Evolutionary conservation across 768 basidiomycete genomes (phyloP).

Genomic region (Amanita thiersii): DNA sequence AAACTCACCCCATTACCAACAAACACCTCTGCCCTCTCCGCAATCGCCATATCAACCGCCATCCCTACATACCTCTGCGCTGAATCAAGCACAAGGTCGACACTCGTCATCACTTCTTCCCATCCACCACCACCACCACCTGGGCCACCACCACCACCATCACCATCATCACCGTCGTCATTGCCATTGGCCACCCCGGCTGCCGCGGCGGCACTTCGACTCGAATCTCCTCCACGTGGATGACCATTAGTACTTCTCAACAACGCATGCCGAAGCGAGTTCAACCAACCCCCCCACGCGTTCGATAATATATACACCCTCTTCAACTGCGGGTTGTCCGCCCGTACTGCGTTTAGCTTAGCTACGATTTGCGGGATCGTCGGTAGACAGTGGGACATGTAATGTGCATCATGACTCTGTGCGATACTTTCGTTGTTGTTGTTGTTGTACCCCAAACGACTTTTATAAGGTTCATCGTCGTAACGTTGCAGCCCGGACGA

Average conservation of each 20-base stretch:
- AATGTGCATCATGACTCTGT: not conserved
- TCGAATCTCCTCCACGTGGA: not conserved
- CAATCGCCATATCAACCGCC: constrained; percentile 57
- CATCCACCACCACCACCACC: constrained; percentile 33
- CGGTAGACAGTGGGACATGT: constrained; percentile 29
- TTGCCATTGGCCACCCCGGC: constrained; percentile 45
- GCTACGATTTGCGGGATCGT: constrained; percentile 27
- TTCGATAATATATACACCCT: constrained; percentile 15
- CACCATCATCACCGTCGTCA: constrained; percentile 28
- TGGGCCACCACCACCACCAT: constrained; percentile 28
- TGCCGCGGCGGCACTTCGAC: constrained; percentile 19
- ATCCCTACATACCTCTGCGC: constrained; percentile 40
- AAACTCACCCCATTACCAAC: constrained; percentile 51
- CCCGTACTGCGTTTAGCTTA: constrained; percentile 22
- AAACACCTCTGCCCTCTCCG: constrained; percentile 48
- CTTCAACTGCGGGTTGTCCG: constrained; percentile 17
- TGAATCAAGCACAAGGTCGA: constrained; percentile 25
- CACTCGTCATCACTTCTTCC: constrained; percentile 35
- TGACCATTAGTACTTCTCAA: not conserved
- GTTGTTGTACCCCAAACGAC: not conserved
- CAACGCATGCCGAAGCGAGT: not conserved
- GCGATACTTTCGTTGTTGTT: not conserved
- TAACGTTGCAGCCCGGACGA: not conserved
- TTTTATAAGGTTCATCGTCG: constrained; percentile 10
- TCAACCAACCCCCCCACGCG: constrained; percentile 5